A percentile compares a stretch with the other conserved stretches of the same genome.
Conservation (phyloP, 768 basidiomycete species). For the Lactarius tabidus region DNA sequence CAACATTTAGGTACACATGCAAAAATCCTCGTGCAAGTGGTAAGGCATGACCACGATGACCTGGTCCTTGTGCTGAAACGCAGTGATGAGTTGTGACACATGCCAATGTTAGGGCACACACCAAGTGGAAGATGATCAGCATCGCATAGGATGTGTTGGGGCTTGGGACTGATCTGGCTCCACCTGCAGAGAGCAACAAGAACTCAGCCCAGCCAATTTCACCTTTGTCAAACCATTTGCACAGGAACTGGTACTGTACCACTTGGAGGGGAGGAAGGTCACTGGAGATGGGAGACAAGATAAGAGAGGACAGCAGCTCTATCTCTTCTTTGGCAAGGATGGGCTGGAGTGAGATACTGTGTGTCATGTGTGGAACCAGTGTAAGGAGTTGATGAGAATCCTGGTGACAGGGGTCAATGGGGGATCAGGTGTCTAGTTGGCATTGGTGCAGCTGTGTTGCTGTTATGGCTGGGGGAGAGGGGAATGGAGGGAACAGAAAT, state of each 20-base stretch:
- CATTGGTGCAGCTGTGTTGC: too few species aligned
- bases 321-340: constrained; percentile 22
- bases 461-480: too few species aligned
- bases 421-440: too few species aligned
- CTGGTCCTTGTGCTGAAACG: constrained; percentile 87
- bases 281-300: constrained; percentile 11
- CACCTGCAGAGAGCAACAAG: constrained; percentile 21
- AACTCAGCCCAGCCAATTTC: constrained; percentile 25
- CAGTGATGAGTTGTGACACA: constrained; percentile 90
- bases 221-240: constrained; percentile 21
- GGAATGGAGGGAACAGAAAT: too few species aligned
- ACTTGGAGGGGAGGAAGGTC: constrained; percentile 17
- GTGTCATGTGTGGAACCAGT: too few species aligned
- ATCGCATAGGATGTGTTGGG: constrained; percentile 21
- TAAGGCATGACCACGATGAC: constrained; percentile 94
- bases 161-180: constrained; percentile 11
- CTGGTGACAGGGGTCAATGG: too few species aligned
- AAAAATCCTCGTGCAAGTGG: constrained; percentile 87
- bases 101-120: constrained; percentile 58
- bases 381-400: too few species aligned
- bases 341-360: constrained; percentile 18
- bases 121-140: constrained; percentile 24
- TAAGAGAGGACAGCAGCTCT: constrained; percentile 15
- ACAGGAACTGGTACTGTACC: constrained; percentile 20
- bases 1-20: constrained; percentile 51